Evolutionary conservation across 2,329 filamentous ascomycete species (phyloP), one percentile per base, ranked within the genome.

Genomic region (Sporothrix mexicana): DNA sequence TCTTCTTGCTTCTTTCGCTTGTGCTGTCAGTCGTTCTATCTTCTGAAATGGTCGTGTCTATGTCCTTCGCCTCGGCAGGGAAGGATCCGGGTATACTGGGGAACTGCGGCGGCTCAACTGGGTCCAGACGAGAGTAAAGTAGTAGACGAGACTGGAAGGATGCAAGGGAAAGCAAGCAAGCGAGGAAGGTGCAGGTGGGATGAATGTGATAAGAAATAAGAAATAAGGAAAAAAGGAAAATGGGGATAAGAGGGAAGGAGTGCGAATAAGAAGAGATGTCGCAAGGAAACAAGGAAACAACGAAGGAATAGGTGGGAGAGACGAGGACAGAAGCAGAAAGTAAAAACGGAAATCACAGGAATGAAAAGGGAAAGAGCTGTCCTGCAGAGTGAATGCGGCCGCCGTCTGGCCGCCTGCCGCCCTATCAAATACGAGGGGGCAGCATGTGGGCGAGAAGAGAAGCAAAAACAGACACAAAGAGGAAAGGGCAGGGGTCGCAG

Each of bases 71-170:
- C 17, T 41, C 23, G 66, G 25, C 15, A 55, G 15, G n/a, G 68
- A 70, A 61, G 68, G 68, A 49, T 47, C 68, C 53, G 68, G 67
- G 68, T 61, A 3, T 47, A 61, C 36, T 69, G 67, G 67, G 53
- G 68, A 70, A 70, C 68, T 49, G 53, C 68, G 53, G 25, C 67
- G 51, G 67, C 67, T 69, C n/a, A 59, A 69, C 53, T 59, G 68
- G 66, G 30, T n/a, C 5, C 30, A 36, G 30, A 6, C 5, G 3
- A 36, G 30, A 30, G 30, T 30, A 30, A 30, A 30, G 30, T 36
- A 36, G 30, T 7, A 41, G 25, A 61, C 25, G 30, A 20, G 53
- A 20, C 36, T 45, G 61, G 41, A 47, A n/a, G 64, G 23, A 49
- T 2, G 20, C 5, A 36, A 61, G 20, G n/a, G 8, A 41, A 41